phyloP scores from a whole-genome alignment of 768 basidiomycete species.

The Holtermanniella nyarrowii region DNA sequence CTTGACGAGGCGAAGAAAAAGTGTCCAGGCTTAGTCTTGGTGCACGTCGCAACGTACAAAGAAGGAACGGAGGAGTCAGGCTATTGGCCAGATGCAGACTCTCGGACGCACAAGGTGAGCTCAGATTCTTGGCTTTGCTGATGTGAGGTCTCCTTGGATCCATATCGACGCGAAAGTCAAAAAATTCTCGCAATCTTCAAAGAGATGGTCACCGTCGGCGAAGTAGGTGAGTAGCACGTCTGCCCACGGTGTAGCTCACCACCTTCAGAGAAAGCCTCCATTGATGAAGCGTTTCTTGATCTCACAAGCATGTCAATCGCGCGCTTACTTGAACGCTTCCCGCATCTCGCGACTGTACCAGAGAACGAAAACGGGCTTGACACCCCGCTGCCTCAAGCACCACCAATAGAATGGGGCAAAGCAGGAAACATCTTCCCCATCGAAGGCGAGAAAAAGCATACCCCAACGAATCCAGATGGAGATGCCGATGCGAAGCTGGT shows the following conservation, averaged over 20 bases:
- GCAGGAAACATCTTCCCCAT: conserved; percentile 38
- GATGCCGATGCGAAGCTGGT: conserved; percentile 3
- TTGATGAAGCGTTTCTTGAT: conserved; percentile 95
- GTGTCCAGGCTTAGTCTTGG: conserved; percentile 71
- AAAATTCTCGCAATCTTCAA: conserved; percentile 79
- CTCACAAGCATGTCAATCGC: conserved; percentile 72
- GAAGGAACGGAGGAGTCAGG: conserved; percentile 55
- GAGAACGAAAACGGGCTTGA: conserved; percentile 59
- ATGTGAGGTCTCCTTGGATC: conserved; percentile 73
- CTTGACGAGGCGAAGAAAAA: conserved; percentile 62
- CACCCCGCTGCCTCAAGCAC: conserved; percentile 33
- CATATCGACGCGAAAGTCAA: conserved; percentile 78
- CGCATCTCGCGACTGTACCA: conserved; percentile 64
- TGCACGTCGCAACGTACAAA: conserved; percentile 90
- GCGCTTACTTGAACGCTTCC: conserved; percentile 60
- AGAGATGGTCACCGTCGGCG: conserved; percentile 63
- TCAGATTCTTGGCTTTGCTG: not conserved
- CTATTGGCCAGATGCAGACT: conserved; percentile 84
- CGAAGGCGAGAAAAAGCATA: conserved; percentile 13
- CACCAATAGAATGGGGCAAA: conserved; percentile 35
- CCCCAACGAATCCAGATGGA: not conserved
- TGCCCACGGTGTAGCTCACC: not conserved
- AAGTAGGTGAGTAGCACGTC: conserved; percentile 56
- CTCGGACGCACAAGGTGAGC: conserved; percentile 81
- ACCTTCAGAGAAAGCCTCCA: conserved; percentile 82